Conservation (phyloP, 352 stramenopile genomes). For the Phytopythium chamaehyphon region DNA sequence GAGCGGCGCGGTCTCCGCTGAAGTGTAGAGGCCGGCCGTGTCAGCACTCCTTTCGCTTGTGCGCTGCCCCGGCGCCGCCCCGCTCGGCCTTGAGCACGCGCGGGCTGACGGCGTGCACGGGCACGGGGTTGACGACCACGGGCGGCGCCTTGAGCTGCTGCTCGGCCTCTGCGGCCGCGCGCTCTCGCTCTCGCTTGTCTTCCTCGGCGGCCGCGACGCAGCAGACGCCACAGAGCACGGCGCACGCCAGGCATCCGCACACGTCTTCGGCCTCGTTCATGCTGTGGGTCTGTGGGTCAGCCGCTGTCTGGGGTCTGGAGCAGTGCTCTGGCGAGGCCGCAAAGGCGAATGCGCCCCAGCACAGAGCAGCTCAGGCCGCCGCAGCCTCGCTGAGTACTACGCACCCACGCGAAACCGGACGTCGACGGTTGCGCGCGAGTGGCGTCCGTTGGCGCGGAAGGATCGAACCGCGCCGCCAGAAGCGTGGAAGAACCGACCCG, state of each 20-base stretch:
- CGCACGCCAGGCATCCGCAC: conserved; percentile 70
- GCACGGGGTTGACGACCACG: conserved; percentile 59
- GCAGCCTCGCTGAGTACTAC: too few species aligned
- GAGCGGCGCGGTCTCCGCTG: neutral
- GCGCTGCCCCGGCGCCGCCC: neutral
- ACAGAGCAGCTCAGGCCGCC: too few species aligned
- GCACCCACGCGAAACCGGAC: too few species aligned
- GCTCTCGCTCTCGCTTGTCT: conserved; percentile 76
- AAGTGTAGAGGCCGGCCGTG: neutral
- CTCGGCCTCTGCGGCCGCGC: conserved; percentile 25
- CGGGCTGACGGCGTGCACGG: conserved; percentile 25
- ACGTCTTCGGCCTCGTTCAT: conserved; percentile 81
- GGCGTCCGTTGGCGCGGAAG: too few species aligned
- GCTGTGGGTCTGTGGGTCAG: conserved; percentile 3
- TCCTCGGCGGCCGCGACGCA: conserved; percentile 75
- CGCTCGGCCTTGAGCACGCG: conserved; percentile 2
- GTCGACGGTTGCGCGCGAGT: neutral
- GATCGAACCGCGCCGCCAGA: neutral
- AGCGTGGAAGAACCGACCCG: neutral
- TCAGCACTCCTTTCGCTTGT: conserved; percentile 5
- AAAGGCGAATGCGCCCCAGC: conserved; percentile 3
- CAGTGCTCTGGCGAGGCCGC: neutral
- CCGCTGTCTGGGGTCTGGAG: neutral
- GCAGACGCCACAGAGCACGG: conserved; percentile 68
- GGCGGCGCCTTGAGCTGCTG: conserved; percentile 44